Evolutionary conservation across 176 grass and related monocot genomes (phyloP).

Genomic region (Zea luxurians): DNA sequence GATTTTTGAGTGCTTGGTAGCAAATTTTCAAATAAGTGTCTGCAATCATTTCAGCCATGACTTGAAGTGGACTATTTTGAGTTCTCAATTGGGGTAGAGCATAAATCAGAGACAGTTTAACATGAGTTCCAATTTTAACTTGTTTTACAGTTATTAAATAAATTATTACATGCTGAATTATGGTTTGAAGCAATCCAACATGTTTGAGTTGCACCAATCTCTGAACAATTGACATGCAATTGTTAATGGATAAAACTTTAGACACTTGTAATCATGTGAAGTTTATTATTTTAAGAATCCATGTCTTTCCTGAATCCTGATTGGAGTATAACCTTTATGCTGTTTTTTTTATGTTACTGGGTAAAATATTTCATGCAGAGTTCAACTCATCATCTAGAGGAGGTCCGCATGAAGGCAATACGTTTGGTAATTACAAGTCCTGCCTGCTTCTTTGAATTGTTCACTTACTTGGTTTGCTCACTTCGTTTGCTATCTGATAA

Average conservation of each 20-base stretch:
- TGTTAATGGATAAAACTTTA: slow-evolving; percentile 25
- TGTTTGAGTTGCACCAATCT: slow-evolving; percentile 7
- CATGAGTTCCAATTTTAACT: slow-evolving; percentile 14
- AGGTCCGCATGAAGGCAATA: slow-evolving; percentile 95
- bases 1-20: not conserved
- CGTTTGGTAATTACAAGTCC: slow-evolving; percentile 67
- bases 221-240: slow-evolving; percentile 10
- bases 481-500: slow-evolving; percentile 30
- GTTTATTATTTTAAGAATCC: not conserved
- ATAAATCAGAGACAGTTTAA: not conserved
- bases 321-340: slow-evolving; percentile 32
- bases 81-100: slow-evolving; percentile 1
- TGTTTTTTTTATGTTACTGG: slow-evolving; percentile 36
- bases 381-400: slow-evolving; percentile 77
- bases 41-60: not conserved
- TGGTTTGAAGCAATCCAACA: not conserved
- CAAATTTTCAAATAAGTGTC: slow-evolving; percentile 12
- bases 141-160: not conserved
- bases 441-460: slow-evolving; percentile 19
- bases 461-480: slow-evolving; percentile 22
- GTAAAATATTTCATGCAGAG: slow-evolving; percentile 56
- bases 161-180: slow-evolving; percentile 12
- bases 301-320: slow-evolving; percentile 4
- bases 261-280: not conserved
- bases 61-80: slow-evolving; percentile 6